A percentile compares a stretch with the other conserved stretches of the same genome.
Evolutionary conservation across 495 filamentous ascomycete species (phyloP).

Genomic region (Aspergillus diversus): DNA sequence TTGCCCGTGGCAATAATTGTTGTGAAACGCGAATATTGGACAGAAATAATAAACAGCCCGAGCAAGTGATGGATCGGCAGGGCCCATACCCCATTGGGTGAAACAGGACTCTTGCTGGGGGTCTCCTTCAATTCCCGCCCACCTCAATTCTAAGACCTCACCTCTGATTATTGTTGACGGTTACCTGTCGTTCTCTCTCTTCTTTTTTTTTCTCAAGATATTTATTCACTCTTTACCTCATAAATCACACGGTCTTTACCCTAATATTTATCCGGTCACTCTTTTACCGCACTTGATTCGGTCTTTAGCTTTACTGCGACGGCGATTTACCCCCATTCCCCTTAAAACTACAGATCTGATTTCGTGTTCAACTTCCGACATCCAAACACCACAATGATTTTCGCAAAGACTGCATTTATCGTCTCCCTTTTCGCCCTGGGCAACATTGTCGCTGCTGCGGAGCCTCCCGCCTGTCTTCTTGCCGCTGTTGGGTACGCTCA

Average conservation of each 20-base stretch:
- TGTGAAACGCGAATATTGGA: constrained; percentile 2
- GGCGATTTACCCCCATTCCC: constrained; percentile 18
- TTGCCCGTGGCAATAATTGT: background rate
- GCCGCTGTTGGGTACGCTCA: constrained; percentile 41
- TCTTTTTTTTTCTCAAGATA: constrained; percentile 13
- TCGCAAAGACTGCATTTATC: constrained; percentile 40
- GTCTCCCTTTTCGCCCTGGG: constrained; percentile 40
- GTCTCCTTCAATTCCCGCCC: constrained; percentile 9
- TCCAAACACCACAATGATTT: constrained; percentile 36
- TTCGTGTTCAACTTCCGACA: constrained; percentile 1
- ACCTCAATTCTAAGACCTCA: constrained; percentile 15
- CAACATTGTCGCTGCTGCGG: constrained; percentile 35
- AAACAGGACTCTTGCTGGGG: constrained; percentile 13
- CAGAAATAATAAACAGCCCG: constrained; percentile 8
- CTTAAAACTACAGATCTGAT: constrained; percentile 4
- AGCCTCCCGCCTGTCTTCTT: constrained; percentile 41
- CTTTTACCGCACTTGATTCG: constrained; percentile 28
- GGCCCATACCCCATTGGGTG: constrained; percentile 25
- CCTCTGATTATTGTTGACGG: constrained; percentile 7
- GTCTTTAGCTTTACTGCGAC: constrained; percentile 20
- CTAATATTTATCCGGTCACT: constrained; percentile 23
- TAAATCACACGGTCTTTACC: constrained; percentile 25
- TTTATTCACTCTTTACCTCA: constrained; percentile 33
- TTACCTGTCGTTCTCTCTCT: constrained; percentile 25
- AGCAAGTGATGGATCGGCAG: constrained; percentile 22